phyloP scores from a whole-genome alignment of 108 stramenopile species.

The Skeletonema grethae region DNA sequence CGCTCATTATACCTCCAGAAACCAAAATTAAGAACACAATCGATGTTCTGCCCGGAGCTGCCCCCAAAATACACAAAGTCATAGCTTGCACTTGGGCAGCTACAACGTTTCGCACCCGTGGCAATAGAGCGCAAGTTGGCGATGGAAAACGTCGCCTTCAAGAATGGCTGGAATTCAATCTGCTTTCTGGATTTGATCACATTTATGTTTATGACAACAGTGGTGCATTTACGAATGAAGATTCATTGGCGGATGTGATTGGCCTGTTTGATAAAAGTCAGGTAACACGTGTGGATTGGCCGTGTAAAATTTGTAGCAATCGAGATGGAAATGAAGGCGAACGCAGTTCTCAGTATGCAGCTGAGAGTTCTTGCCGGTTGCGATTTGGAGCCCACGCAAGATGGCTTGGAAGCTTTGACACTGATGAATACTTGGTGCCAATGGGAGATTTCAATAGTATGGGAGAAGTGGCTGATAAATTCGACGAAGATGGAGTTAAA shows the following conservation, averaged over 20 bases:
- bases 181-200: slow-evolving; percentile 82
- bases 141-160: slow-evolving; percentile 78
- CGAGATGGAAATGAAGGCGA: slow-evolving; percentile 83
- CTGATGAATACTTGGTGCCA: slow-evolving; percentile 86
- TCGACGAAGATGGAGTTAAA: slow-evolving; percentile 42
- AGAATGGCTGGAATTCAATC: slow-evolving; percentile 84
- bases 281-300: slow-evolving; percentile 81
- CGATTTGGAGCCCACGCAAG: slow-evolving; percentile 82
- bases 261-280: slow-evolving; percentile 69
- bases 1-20: slow-evolving; percentile 19
- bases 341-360: slow-evolving; percentile 86
- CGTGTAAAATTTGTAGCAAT: slow-evolving; percentile 84
- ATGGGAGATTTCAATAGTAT: slow-evolving; percentile 53
- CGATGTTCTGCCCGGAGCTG: slow-evolving; percentile 13
- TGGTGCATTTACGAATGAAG: slow-evolving; percentile 67
- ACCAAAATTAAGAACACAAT: slow-evolving; percentile 25
- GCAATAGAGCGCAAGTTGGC: slow-evolving; percentile 65
- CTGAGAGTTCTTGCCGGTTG: slow-evolving; percentile 80
- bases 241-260: slow-evolving; percentile 69
- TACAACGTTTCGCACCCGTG: slow-evolving; percentile 73
- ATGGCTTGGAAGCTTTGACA: slow-evolving; percentile 87
- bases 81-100: slow-evolving; percentile 86
- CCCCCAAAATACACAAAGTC: slow-evolving; percentile 60
- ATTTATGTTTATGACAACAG: slow-evolving; percentile 88
- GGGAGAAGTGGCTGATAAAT: slow-evolving; percentile 43